Base-by-base conservation (phyloP, 2,329 filamentous ascomycete genomes). In the Aureobasidium lini region DNA sequence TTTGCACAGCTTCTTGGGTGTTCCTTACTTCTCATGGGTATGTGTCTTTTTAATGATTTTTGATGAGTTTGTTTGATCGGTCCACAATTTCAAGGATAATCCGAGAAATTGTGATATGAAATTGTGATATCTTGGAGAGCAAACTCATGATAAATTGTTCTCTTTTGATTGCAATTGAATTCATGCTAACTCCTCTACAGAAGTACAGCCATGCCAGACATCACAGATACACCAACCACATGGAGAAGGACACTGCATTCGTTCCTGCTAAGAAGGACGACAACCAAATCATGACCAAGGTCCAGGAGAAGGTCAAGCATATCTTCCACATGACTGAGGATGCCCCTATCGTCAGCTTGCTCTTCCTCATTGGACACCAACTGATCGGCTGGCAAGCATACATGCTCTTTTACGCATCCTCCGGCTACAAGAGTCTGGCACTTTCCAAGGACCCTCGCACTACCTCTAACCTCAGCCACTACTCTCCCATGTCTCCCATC, bases 1-100 rank as follows among this genome's bases (percentile, higher is more conserved):
- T 50, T 72, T 84, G n/a, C 86, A 89, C 77, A 86, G 83, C 6
- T 76, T 80, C 61, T 77, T 89, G 40, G 71, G 86, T 62, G 85
- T 87, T 2, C 87, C 87, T 3, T 90, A 85, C 75, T 88, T 88
- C 75, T 84, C 82, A 50, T 89, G 86, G 86, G 50, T 54, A 54
- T 16, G 50, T 43, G 15, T 10, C 11, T 42, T 10, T 29, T 1
- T 3, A 11, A 40, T 29, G 28, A 4, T 8, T 10, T 37, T 18
- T 23, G 3, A 7, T 13, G 36, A 39, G 6, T 29, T 10, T 6
- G 23, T 23, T 23, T 23, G 23, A 3, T 23, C 23, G 23, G 23
- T 23, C 23, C 23, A 23, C 23, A 23, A 23, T 3, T 23, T 23
- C 23, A 3, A 2, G 23, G 23, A 23, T 23, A 3, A 23, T 23